phyloP scores from a whole-genome alignment of 495 filamentous ascomycete genomes.

The Glutinoglossum americanum region DNA sequence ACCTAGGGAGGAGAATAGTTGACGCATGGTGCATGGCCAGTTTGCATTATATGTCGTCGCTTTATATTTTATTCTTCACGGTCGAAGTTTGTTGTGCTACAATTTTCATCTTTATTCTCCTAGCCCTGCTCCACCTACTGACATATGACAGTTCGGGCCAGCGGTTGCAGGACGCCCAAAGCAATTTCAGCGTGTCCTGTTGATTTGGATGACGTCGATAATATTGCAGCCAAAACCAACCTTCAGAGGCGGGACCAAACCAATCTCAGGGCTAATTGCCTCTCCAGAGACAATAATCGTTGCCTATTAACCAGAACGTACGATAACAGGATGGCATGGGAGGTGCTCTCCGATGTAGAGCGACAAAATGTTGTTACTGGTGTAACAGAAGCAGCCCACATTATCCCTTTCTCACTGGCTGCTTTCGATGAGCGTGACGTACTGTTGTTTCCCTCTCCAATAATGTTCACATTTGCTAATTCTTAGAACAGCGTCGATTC shows the following conservation, averaged over 20 bases:
- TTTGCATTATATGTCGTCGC: too few species aligned
- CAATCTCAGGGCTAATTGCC: background rate
- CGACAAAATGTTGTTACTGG: background rate
- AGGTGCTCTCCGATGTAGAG: background rate
- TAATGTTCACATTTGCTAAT: background rate
- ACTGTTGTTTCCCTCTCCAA: background rate
- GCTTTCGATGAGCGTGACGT: background rate
- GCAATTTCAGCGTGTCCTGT: background rate
- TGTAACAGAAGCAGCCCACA: constrained; percentile 3
- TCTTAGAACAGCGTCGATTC: background rate
- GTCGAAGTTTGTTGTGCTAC: background rate
- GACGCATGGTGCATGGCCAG: background rate
- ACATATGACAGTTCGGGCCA: background rate
- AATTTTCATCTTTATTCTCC: background rate
- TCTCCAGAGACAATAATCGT: background rate
- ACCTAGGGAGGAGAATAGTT: background rate
- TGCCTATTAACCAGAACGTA: background rate
- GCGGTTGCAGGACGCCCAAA: background rate
- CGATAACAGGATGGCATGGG: background rate
- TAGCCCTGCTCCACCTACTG: background rate
- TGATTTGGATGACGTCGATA: background rate
- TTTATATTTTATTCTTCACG: too few species aligned
- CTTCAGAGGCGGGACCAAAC: background rate
- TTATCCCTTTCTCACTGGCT: constrained; percentile 5
- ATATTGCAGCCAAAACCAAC: background rate